Conservation (phyloP, 352 stramenopile species). For the Pythium volutum region DNA sequence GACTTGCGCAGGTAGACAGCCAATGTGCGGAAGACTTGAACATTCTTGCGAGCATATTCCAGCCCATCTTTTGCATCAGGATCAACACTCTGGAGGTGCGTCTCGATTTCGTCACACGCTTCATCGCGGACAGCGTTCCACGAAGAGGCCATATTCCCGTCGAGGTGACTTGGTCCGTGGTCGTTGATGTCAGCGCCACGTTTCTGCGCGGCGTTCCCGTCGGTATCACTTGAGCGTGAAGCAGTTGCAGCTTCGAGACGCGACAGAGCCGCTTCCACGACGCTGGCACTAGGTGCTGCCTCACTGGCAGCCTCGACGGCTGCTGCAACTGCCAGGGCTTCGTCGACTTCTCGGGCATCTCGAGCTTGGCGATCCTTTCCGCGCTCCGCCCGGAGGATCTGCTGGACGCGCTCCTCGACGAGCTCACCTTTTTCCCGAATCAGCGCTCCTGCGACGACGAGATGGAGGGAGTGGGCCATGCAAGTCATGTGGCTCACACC, state of each 20-base stretch:
- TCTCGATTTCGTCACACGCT: background rate
- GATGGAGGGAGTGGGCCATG: slow-evolving; percentile 9
- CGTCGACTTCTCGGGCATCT: background rate
- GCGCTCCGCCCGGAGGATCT: background rate
- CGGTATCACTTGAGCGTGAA: background rate
- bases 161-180: background rate
- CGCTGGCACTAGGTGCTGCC: too few relatives aligned
- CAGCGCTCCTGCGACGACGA: slow-evolving; percentile 4
- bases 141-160: background rate
- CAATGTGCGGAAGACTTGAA: background rate
- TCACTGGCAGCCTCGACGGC: background rate
- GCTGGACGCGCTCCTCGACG: background rate
- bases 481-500: slow-evolving; percentile 5
- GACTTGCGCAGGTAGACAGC: background rate
- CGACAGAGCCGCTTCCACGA: too few relatives aligned
- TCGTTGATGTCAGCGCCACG: background rate
- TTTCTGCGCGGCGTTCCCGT: background rate
- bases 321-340: background rate
- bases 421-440: background rate
- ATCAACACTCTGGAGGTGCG: too few relatives aligned
- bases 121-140: background rate
- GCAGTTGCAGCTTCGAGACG: too few relatives aligned
- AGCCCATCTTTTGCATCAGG: background rate
- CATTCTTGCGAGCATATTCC: background rate
- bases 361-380: background rate